Percentiles rank a stretch among this genome's conserved stretches.
Evolutionary conservation across 176 grass and related monocot species (phyloP).

Genomic region (Zoysia pacifica): DNA sequence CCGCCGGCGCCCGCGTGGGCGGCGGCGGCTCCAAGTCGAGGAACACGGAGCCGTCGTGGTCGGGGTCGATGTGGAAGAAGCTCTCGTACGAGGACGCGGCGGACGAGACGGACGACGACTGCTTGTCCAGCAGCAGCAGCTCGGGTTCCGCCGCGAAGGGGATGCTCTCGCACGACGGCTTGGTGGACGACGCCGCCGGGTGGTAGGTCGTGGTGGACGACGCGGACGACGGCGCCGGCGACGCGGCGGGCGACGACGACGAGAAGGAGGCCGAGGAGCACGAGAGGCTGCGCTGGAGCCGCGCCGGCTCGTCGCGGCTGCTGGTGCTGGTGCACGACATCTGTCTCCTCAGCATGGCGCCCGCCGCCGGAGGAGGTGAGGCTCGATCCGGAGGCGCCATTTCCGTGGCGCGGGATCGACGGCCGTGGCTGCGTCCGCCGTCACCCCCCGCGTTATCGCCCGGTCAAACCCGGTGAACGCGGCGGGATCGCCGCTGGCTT

Average conservation of each 20-base stretch:
- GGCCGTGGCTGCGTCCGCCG: neutral
- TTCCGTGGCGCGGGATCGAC: neutral
- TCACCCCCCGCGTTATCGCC: neutral
- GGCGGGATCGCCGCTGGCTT: conserved; percentile 30
- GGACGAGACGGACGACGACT: conserved; percentile 12
- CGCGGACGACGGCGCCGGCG: conserved; percentile 5
- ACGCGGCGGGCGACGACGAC: conserved; percentile 5
- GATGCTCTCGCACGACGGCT: conserved; percentile 41
- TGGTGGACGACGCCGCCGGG: conserved; percentile 2
- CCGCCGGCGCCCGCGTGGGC: conserved; percentile 1
- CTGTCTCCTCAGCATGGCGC: neutral
- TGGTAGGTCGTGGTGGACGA: neutral
- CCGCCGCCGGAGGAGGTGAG: neutral
- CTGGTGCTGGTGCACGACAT: neutral
- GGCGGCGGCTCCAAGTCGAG: neutral
- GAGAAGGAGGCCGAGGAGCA: conserved; percentile 20
- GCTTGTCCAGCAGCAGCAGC: neutral
- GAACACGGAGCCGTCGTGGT: neutral
- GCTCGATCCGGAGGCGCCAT: conserved; percentile 25
- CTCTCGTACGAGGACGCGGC: conserved; percentile 38
- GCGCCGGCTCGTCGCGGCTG: neutral
- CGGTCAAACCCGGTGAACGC: conserved; percentile 4
- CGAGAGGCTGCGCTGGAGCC: conserved; percentile 26
- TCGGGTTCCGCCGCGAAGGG: conserved; percentile 2
- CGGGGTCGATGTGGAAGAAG: conserved; percentile 29